Evolutionary conservation across 371 early-diverging fungal genomes (phyloP), one percentile per base, ranked within the genome.

Genomic region (Nematocida sp.): DNA sequence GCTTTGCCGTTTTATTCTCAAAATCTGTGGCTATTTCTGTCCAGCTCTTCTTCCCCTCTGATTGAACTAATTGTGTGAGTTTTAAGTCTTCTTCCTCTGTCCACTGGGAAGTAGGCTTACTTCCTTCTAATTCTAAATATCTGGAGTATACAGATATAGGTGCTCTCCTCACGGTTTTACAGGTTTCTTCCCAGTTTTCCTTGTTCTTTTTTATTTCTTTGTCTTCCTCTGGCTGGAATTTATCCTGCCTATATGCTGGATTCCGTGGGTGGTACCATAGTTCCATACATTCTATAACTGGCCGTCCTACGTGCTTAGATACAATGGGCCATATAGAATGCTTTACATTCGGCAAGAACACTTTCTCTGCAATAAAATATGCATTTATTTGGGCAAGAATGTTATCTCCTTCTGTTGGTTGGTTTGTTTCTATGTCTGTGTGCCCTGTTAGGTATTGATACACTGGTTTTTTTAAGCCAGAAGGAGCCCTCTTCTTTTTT

Each of bases 21-120:
- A 83, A 60, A 39, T 78, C 23, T 18, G 47, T 55, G 3, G 83
- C 71, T 7, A 83, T 66, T 20, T 71, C 58, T n/a, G 70, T 72
- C 83, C 83, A 83, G 54, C 45, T 54, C 39, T 73, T 40, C 40
- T 61, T 50, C 70, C 93, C 94, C 75, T 92, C 87, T 73, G 90
- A 90, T 78, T 91, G 91, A 58, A 94, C 92, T 1, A 94, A 93
- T 73, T 91, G 85, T 67, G 92, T 90, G 42, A 94, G 86, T 62
- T 92, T 84, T 15, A 73, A 82, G 57, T 90, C 90, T 84, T 94
- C 93, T 45, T 89, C 89, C 1, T 92, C 92, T 40, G 91, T 92
- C 94, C 94, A 94, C 87, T 91, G 91, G 57, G 91, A 89, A 18
- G 88, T 56, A 52, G 57, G 39, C 54, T 46, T 7, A 20, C 66